These are phyloP conservation scores for Dillenia suffruticosa DNA, from an alignment of 164 flowering plant species.

Conservation along the genomic window DNA sequence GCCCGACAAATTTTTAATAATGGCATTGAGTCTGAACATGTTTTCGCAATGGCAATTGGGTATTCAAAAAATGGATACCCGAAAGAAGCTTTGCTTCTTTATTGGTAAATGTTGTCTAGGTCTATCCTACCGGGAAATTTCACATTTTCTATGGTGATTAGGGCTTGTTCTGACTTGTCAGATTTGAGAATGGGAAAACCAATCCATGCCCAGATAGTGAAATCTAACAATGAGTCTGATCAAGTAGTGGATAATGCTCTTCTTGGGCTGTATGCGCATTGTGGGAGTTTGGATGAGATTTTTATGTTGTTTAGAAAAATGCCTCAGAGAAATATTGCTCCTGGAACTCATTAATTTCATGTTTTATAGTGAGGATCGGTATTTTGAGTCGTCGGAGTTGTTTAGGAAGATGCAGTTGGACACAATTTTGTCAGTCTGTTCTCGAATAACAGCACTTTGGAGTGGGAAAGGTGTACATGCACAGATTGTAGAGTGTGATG, in stretches of 20 bases:
- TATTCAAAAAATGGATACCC: slow-evolving; percentile 27
- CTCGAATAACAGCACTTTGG: slow-evolving; percentile 19
- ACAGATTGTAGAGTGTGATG: slow-evolving; percentile 25
- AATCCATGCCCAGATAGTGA: slow-evolving; percentile 37
- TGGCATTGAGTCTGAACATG: slow-evolving; percentile 6
- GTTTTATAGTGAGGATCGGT: slow-evolving; percentile 12
- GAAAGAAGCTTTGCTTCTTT: slow-evolving; percentile 25
- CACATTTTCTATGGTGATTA: slow-evolving; percentile 32
- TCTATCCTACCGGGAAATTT: slow-evolving; percentile 22
- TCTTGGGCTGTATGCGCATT: slow-evolving; percentile 22
- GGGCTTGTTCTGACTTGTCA: slow-evolving; percentile 20
- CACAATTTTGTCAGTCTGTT: slow-evolving; percentile 25
- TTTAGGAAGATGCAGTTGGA: slow-evolving; percentile 26
- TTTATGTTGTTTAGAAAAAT: slow-evolving; percentile 32
- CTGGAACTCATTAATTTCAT: slow-evolving; percentile 34
- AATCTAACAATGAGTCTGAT: slow-evolving; percentile 26
- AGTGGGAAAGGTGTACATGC: slow-evolving; percentile 39
- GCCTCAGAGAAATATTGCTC: slow-evolving; percentile 37
- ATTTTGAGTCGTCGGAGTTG: slow-evolving; percentile 21
- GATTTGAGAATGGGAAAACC: slow-evolving; percentile 24
- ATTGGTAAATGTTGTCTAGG: slow-evolving; percentile 20
- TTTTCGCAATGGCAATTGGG: slow-evolving; percentile 37
- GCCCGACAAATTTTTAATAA: slow-evolving; percentile 33
- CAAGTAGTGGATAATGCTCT: slow-evolving; percentile 40
- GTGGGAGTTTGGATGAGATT: slow-evolving; percentile 27